phyloP scores from a whole-genome alignment of 2,329 filamentous ascomycete species.

The Scedosporium aurantiacum region DNA sequence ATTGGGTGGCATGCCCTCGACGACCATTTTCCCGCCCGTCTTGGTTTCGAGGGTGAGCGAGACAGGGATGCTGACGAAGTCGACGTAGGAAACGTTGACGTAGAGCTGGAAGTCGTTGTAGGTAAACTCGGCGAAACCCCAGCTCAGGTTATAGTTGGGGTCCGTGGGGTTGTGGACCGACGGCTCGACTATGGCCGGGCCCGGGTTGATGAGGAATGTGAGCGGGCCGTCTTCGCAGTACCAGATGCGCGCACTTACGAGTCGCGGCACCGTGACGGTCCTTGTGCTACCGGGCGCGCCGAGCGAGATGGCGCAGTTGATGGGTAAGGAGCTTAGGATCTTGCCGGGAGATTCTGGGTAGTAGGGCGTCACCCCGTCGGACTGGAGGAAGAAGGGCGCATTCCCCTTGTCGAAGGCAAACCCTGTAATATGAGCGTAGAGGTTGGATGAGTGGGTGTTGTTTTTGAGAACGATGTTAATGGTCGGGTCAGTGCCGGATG shows the following conservation, averaged over 20 bases:
- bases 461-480: conserved; percentile 55
- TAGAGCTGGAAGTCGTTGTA: conserved; percentile 51
- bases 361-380: conserved; percentile 56
- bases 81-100: conserved; percentile 63
- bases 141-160: conserved; percentile 48
- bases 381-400: conserved; percentile 48
- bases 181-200: conserved; percentile 63
- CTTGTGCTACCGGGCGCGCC: conserved; percentile 49
- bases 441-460: conserved; percentile 44
- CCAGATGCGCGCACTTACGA: conserved; percentile 64
- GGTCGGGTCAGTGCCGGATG: conserved; percentile 18
- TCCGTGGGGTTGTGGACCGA: conserved; percentile 57
- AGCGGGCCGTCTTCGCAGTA: conserved; percentile 51
- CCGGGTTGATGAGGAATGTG: conserved; percentile 60
- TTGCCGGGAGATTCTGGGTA: conserved; percentile 48
- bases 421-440: conserved; percentile 63
- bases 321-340: conserved; percentile 37
- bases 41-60: conserved; percentile 40
- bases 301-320: conserved; percentile 52
- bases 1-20: conserved; percentile 35
- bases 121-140: conserved; percentile 62
- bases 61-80: conserved; percentile 61
- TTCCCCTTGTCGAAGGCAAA: conserved; percentile 48
- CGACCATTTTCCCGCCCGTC: conserved; percentile 30
- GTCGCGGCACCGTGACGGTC: conserved; percentile 54